These are phyloP conservation scores for Gonapodya prolifera DNA, from an alignment of 192 early-diverging fungal genomes.

Conservation along the genomic window DNA sequence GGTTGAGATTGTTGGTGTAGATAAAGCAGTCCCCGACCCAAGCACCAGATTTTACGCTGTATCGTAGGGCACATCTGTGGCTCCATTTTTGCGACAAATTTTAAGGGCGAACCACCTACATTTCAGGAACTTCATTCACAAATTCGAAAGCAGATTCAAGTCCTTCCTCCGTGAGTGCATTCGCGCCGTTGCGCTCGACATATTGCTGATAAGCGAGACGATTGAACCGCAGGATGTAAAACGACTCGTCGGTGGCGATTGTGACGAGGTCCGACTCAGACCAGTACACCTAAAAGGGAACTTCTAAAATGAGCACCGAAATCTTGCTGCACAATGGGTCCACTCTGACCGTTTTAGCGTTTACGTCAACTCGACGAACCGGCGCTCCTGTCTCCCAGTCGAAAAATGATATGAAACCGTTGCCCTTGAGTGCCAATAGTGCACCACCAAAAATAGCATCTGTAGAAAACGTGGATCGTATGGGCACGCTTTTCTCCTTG, in stretches of 20 bases:
- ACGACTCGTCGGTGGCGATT: slow-evolving; percentile 85
- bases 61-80: slow-evolving; percentile 3
- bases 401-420: slow-evolving; percentile 84
- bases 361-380: slow-evolving; percentile 90
- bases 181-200: slow-evolving; percentile 52
- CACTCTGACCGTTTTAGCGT: slow-evolving; percentile 51
- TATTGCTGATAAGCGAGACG: slow-evolving; percentile 68
- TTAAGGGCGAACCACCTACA: slow-evolving; percentile 20
- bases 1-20: slow-evolving; percentile 80
- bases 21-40: slow-evolving; percentile 99
- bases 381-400: slow-evolving; percentile 92
- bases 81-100: neutral
- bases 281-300: slow-evolving; percentile 61
- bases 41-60: slow-evolving; percentile 77
- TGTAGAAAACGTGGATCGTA: slow-evolving; percentile 49
- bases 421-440: slow-evolving; percentile 70
- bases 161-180: slow-evolving; percentile 71
- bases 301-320: slow-evolving; percentile 15
- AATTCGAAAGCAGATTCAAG: slow-evolving; percentile 95
- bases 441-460: slow-evolving; percentile 93
- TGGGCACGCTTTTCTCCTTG: slow-evolving; percentile 79
- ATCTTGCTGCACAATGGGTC: neutral
- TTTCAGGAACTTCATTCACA: slow-evolving; percentile 80
- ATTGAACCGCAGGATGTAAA: slow-evolving; percentile 90
- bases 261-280: slow-evolving; percentile 85